Conservation (phyloP, 2,329 filamentous ascomycete genomes). For the Paecilomyces sp. region DNA sequence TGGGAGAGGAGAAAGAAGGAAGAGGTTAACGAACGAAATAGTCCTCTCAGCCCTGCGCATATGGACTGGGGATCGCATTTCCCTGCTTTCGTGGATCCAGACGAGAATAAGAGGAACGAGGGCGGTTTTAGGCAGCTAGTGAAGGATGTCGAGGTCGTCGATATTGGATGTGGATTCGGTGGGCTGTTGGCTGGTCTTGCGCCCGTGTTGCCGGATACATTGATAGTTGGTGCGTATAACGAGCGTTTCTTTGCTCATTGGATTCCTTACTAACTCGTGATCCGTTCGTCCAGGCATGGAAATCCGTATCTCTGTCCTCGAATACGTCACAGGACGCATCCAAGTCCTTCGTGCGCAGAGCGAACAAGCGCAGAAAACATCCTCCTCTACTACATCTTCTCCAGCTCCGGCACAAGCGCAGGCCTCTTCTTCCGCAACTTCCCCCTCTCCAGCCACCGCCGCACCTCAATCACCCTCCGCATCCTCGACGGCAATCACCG, state of each 20-base stretch:
- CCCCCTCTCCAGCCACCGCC: conserved; percentile 3
- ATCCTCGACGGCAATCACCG: conserved; percentile 4
- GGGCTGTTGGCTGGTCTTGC: conserved; percentile 81
- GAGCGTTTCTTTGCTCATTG: background rate
- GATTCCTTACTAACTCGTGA: background rate
- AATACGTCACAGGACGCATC: conserved; percentile 85
- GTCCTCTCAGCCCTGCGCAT: conserved; percentile 66
- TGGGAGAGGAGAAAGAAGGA: background rate
- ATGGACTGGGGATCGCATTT: conserved; percentile 93
- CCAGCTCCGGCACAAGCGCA: conserved; percentile 16
- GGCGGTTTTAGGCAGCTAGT: conserved; percentile 38
- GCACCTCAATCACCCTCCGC: background rate
- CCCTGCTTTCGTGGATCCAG: conserved; percentile 58
- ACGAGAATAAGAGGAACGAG: conserved; percentile 23
- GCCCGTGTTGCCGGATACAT: conserved; percentile 69
- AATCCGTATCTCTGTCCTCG: conserved; percentile 81
- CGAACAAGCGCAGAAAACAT: conserved; percentile 11
- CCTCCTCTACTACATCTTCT: conserved; percentile 48
- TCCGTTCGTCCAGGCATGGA: conserved; percentile 61
- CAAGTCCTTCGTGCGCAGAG: conserved; percentile 60
- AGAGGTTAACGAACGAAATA: conserved; percentile 30
- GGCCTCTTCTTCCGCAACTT: conserved; percentile 1
- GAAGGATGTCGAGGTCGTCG: conserved; percentile 80
- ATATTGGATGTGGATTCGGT: conserved; percentile 96
- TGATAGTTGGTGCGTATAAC: conserved; percentile 64